Evolutionary conservation across 306 rosid genomes (phyloP).

Genomic region (Malus domestica): ASM211411v1 NC_041803.1:26814001-26814500

Average conservation of each 20-base stretch:
- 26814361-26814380: background rate
- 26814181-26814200: conserved; percentile 51
- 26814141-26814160: conserved; percentile 53
- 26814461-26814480: background rate
- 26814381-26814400: background rate
- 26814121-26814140: conserved; percentile 54
- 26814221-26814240: conserved; percentile 59
- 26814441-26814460: background rate
- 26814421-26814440: background rate
- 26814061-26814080: conserved; percentile 54
- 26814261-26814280: conserved; percentile 23
- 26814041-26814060: conserved; percentile 62
- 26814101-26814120: conserved; percentile 29
- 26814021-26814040: conserved; percentile 66
- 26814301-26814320: conserved; percentile 32
- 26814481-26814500: background rate
- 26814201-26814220: conserved; percentile 52
- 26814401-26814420: background rate
- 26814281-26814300: conserved; percentile 37
- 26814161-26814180: conserved; percentile 68
- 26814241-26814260: conserved; percentile 33
- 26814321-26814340: conserved; percentile 27
- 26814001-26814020: conserved; percentile 90
- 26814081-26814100: conserved; percentile 37
- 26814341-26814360: background rate